Evolutionary conservation across 345 rosid genomes (phyloP), one percentile per base, ranked within the genome.

Genomic region (Linum tenue): DNA sequence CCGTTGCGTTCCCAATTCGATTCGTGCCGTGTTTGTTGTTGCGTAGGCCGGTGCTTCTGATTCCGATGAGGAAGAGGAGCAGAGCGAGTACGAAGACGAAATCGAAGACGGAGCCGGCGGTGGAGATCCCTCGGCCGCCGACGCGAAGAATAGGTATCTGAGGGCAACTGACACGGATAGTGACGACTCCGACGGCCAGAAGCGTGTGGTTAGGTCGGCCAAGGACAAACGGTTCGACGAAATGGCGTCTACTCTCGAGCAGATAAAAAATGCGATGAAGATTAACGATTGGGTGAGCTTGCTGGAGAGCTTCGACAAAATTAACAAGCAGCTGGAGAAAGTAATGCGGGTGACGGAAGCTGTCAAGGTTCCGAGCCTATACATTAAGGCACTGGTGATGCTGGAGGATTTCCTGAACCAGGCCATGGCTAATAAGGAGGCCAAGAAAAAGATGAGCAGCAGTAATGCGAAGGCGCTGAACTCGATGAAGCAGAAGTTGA

Each of bases 391-490:
- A 3, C 87, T 92, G 64, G 96, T 88, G 12, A 85, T 90, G 89
- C 70, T 92, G 78, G 98, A 92, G 77, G 97, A 92, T 71, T 90
- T 85, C 77, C 72, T 92, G 67, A 86, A 77, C 56, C 84, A 90
- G 67, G 83, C 98, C 35, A 38, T 85, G 79, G 96, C 96, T 1
- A 86, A 92, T 68, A 92, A 92, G 84, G 98, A 92, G 62, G 96
- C 95, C 0, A 92, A 90, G 79, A 92, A 88, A 78, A 92, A 92
- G 82, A 92, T 92, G 96, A 92, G 97, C 62, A 81, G 95, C 65
- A 92, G 95, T 68, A 92, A 90, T 77, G 88, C 96, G 14, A 92
- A 88, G 82, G 98, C 97, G 2, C 77, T 92, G 86, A 92, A 92
- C 66, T 82, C 98, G 2, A 88, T 92, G 98, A 90, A 80, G 71